Base-by-base conservation (phyloP, 768 basidiomycete species). In the Lactifluus echinatus region DNA sequence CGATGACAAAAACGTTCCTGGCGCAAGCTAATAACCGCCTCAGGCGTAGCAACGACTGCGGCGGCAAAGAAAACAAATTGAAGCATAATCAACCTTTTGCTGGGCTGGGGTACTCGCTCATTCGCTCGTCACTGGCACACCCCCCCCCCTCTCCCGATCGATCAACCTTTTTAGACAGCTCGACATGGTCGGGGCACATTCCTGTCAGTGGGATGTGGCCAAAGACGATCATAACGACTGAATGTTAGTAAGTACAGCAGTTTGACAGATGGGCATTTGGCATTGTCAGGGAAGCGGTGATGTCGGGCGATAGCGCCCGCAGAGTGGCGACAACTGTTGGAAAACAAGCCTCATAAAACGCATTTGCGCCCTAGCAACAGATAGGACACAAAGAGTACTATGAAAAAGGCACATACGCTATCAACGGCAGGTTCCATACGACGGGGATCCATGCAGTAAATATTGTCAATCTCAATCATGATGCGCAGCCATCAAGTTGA, bases 101-200 rank as follows among this genome's bases (percentile, higher is more conserved):
- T 31, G 31, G 31, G n/a, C 24, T 51, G 15, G 36, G 34, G 7
- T 8, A 19, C 14, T n/a, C 6, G 8, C 15, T 21, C 12, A 21
- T n/a, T 40, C n/a, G n/a, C 42, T 10, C n/a, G 24, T 21, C 12
- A 21, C 39, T 40, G 39, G n/a, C 42, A 10, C n/a, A n/a, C n/a
- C n/a, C n/a, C n/a, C n/a, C n/a, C n/a, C n/a, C 8, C 42, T 12
- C 10, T 23, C 17, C n/a, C 45, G 56, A 57, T 57, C 50, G 56
- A 53, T 53, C 56, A 47, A 47, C 52, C 19, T 46, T 45, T n/a
- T 17, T 12, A 46, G 56, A 57, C 53, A 36, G 50, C 56, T 47
- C 44, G 50, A 57, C 47, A 57, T 57, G 26, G 44, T 19, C 5
- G 31, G 17, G 31, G 50, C 56, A 57, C 50, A 57, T 57, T 53